Evolutionary conservation across 306 rosid genomes (phyloP).

Genomic region (Herpetospermum pedunculosum): DNA sequence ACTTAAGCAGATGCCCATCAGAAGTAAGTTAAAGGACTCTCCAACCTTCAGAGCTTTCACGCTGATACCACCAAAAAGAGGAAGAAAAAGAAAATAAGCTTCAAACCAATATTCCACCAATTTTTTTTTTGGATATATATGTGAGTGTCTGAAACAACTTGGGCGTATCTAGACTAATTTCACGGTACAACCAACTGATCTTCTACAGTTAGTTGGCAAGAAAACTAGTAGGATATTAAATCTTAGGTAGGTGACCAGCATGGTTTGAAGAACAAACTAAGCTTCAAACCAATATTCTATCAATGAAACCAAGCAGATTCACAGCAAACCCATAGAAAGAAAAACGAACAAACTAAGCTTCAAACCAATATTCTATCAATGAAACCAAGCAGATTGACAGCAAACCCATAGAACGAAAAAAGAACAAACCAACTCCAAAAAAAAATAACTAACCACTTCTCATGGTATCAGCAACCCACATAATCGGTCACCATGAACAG

Average conservation of each 20-base stretch:
- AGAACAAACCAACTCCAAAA: neutral
- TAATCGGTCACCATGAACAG: neutral
- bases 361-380: no score
- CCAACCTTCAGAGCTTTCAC: neutral
- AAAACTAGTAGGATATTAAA: no score
- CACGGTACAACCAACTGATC: no score
- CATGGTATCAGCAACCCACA: neutral
- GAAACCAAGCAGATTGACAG: neutral
- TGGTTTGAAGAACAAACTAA: neutral
- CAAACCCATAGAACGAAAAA: neutral
- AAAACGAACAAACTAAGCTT: neutral
- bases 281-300: neutral
- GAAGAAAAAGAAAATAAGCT: neutral
- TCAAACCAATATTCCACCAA: neutral
- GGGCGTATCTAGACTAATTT: no score
- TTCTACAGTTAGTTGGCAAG: no score
- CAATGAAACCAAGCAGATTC: neutral
- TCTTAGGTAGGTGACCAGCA: no score
- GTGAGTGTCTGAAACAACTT: no score
- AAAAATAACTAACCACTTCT: neutral
- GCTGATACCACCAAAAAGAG: neutral
- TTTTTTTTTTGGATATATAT: no score
- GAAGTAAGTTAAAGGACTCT: neutral
- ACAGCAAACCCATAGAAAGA: neutral
- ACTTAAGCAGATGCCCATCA: conserved; percentile 48